Evolutionary conservation across 2,329 filamentous ascomycete species (phyloP), one percentile per base, ranked within the genome.

Genomic region (Reticulascus tulasneorum): DNA sequence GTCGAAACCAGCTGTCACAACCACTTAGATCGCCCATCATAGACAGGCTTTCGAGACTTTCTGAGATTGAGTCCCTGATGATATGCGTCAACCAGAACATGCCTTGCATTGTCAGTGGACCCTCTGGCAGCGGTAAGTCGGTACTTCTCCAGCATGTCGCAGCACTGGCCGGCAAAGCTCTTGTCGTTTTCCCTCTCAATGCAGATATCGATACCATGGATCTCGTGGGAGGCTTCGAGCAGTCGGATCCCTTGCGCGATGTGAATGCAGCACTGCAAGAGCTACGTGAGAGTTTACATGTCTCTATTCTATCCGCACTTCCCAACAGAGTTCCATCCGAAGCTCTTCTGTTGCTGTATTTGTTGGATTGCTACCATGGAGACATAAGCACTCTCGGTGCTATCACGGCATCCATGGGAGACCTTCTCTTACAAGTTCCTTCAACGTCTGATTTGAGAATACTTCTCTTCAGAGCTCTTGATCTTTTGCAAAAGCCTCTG

Each of bases 161-260:
- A n/a, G 82, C 84, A 10, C 64, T 84, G 17, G 78, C 79, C 26
- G 93, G 93, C 17, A 84, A 84, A 37, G 71, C 79, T 2, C 67
- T 97, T 4, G 76, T 90, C 21, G 84, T 88, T 12, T 86, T 97
- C 50, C 82, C 90, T 1, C 79, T 98, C 63, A 98, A 95, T 55
- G 84, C 90, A 7, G 94, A 98, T 51, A 86, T 95, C 28, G 93
- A 98, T 58, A 90, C 91, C 1, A 95, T 95, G 81, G 93, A 98
- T 60, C 77, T 98, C 37, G 87, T 98, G 38, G 93, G 93, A 52
- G 93, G 93, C 0, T 98, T 95, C 54, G 93, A 98, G 58, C 93
- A 98, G 61, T 82, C 87, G 13, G 93, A 98, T 55, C 80, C 86
- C 16, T 72, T 84, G 33, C 76, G 91, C 37, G 78, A 85, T 43